Conservation (phyloP, 805 yeast species). For the Wickerhamomyces strasburgensis region DNA sequence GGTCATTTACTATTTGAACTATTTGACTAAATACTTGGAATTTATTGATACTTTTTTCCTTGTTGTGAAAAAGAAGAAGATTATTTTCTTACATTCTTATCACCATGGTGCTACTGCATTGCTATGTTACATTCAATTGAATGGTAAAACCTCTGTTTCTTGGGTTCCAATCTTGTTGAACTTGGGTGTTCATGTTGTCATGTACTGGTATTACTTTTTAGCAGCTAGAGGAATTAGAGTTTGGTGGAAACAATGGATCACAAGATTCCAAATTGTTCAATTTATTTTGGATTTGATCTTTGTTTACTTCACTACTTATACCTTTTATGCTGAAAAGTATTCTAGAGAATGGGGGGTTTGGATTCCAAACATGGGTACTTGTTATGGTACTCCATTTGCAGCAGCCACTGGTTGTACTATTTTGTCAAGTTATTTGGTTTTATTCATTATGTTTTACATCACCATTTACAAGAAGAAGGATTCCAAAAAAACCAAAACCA, state of each 20-base stretch:
- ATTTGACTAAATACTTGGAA: slow-evolving; percentile 84
- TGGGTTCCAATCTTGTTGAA: slow-evolving; percentile 93
- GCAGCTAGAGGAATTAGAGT: slow-evolving; percentile 90
- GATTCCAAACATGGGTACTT: slow-evolving; percentile 77
- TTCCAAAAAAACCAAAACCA: slow-evolving; percentile 17
- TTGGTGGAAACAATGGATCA: slow-evolving; percentile 99
- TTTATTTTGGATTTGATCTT: slow-evolving; percentile 84
- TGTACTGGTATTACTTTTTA: slow-evolving; percentile 97
- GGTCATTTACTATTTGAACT: slow-evolving; percentile 83
- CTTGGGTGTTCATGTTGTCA: slow-evolving; percentile 88
- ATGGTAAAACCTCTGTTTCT: slow-evolving; percentile 84
- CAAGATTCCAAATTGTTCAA: slow-evolving; percentile 91
- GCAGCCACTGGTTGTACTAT: slow-evolving; percentile 89
- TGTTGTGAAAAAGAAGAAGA: slow-evolving; percentile 85
- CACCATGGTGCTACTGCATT: slow-evolving; percentile 98
- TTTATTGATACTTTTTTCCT: slow-evolving; percentile 87
- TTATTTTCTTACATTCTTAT: slow-evolving; percentile 90
- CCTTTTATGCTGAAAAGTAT: slow-evolving; percentile 76
- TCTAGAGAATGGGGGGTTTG: slow-evolving; percentile 34
- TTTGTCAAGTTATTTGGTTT: slow-evolving; percentile 79
- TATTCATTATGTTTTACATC: slow-evolving; percentile 91
- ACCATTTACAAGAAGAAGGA: slow-evolving; percentile 62
- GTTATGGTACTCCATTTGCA: slow-evolving; percentile 90
- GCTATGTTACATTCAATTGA: slow-evolving; percentile 87
- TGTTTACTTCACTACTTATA: slow-evolving; percentile 91